phyloP scores from a whole-genome alignment of 257 asterid genomes.

The Nicotiana undulata region DNA sequence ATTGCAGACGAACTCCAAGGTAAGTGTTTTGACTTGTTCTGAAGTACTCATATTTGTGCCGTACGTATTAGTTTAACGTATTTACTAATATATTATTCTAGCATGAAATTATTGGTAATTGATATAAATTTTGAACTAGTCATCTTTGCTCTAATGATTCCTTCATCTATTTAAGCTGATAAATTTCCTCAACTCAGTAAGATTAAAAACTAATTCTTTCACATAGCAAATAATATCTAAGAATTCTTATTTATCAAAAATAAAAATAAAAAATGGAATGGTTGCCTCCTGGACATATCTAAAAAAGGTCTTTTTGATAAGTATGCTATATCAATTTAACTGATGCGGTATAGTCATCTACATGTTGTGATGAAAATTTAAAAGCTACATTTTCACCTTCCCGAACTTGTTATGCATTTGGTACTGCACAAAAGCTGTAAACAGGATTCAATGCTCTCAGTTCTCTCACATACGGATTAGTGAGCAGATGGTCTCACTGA shows the following conservation, averaged over 20 bases:
- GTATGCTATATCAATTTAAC: too few species aligned
- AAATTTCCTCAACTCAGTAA: too few species aligned
- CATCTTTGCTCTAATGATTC: too few species aligned
- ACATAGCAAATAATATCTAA: too few species aligned
- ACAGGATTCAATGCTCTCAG: not conserved
- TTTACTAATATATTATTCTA: not conserved
- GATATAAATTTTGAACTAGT: not conserved
- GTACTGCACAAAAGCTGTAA: not conserved
- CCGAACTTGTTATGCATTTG: not conserved
- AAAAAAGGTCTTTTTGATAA: too few species aligned
- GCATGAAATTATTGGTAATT: not conserved
- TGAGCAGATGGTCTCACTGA: not conserved
- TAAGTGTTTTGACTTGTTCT: conserved; percentile 26
- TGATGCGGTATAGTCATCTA: too few species aligned
- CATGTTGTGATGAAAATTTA: not conserved
- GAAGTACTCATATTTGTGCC: not conserved
- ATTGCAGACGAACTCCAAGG: conserved; percentile 46
- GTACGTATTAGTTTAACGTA: not conserved
- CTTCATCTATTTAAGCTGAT: too few species aligned
- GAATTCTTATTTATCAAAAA: too few species aligned
- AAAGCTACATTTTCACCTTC: not conserved
- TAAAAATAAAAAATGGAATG: too few species aligned
- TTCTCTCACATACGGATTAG: not conserved
- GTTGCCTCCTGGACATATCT: too few species aligned
- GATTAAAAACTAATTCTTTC: too few species aligned